Base-by-base conservation (phyloP, 2,329 filamentous ascomycete genomes). In the Akanthomyces muscarius region DNA sequence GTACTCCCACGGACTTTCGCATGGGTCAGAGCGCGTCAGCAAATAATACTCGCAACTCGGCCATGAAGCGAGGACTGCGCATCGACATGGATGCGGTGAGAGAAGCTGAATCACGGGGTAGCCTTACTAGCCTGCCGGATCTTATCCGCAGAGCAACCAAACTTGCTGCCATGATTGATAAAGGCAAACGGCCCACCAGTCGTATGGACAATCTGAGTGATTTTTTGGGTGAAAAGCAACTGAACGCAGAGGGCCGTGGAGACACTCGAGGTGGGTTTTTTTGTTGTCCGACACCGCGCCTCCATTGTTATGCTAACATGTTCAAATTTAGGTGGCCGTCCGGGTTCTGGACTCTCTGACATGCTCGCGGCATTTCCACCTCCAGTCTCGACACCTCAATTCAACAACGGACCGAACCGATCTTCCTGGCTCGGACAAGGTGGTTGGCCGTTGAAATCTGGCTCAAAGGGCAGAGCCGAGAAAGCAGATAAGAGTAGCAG, bases 71-170 rank as follows among this genome's bases (percentile, higher is more conserved):
- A 55, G 93, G 94, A 38, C 90, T 91, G 4, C 86, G 85, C 42
- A 78, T 97, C 4, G 87, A 97, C 71, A 89, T 97, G 28, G 88
- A 93, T 71, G 90, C 90, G 4, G 90, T 96, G 4, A 85, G 87
- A 67, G 87, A 89, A 58, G 90, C 91, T 18, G 92, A 97, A 74
- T 86, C 89, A 1, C 86, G 95, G 70, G 93, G 92, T 4, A 97
- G 93, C 72, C 81, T 97, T 66, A 98, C 95, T 1, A 97, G 93
- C 75, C 79, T 99, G 64, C 90, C 93, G 0, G 95, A 98, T 73
- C 79, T 99, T 65, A 98, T 99, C 68, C 84, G 87, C 70, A 86
- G 95, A 68, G 95, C 95, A 13, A 98, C 94, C 0, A 87, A 86
- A 67, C 79, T 98, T 44, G 94, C 93, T 18, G 86, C 91, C 0